Percentiles rank a stretch among this genome's conserved stretches.
Evolutionary conservation across 1,284 basidiomycete species (phyloP).

Genomic region (Pyrrhoderma lamaoense): DNA sequence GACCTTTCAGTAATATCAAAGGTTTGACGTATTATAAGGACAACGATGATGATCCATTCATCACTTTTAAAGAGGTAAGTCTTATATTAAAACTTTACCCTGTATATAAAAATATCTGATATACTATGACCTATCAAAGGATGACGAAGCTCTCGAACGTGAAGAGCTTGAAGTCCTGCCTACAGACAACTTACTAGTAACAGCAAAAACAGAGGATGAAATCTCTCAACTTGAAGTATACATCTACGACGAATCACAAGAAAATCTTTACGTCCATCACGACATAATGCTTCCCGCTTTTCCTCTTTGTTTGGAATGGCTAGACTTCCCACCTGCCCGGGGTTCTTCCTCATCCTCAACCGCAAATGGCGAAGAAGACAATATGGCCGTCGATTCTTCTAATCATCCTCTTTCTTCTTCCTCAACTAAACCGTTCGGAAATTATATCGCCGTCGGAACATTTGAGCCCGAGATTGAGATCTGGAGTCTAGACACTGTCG

Average conservation of each 20-base stretch:
- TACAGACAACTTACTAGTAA: slow-evolving; percentile 87
- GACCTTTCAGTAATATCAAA: slow-evolving; percentile 95
- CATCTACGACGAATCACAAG: slow-evolving; percentile 87
- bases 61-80: slow-evolving; percentile 88
- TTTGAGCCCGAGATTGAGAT: slow-evolving; percentile 99
- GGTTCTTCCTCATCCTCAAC: slow-evolving; percentile 31
- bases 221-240: slow-evolving; percentile 94
- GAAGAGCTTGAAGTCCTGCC: slow-evolving; percentile 88
- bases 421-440: slow-evolving; percentile 54
- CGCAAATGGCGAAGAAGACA: slow-evolving; percentile 15
- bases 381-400: slow-evolving; percentile 12
- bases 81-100: too few relatives aligned
- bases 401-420: slow-evolving; percentile 25
- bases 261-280: slow-evolving; percentile 95
- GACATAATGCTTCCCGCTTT: slow-evolving; percentile 97
- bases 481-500: slow-evolving; percentile 92
- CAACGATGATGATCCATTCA: slow-evolving; percentile 94
- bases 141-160: slow-evolving; percentile 78
- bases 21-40: slow-evolving; percentile 88
- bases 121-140: slow-evolving; percentile 31
- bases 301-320: slow-evolving; percentile 98
- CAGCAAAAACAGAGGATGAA: slow-evolving; percentile 96
- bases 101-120: too few relatives aligned
- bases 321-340: slow-evolving; percentile 80
- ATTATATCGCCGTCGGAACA: slow-evolving; percentile 94